phyloP scores from a whole-genome alignment of 192 early-diverging fungal genomes.

The Anaeromyces robustus region DNA sequence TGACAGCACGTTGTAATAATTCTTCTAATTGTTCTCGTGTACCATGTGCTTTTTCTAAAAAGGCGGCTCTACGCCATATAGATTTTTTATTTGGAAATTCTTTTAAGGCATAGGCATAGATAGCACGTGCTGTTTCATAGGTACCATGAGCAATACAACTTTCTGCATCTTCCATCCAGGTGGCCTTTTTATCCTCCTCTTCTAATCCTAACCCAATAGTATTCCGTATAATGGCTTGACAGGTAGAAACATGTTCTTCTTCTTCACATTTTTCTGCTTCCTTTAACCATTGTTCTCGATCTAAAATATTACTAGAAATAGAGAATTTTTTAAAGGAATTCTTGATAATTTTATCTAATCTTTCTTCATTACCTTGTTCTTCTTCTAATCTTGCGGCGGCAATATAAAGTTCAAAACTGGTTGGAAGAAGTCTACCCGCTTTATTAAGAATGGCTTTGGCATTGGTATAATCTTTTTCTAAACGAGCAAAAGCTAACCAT shows the following conservation, averaged over 20 bases:
- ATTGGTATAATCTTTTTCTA: constrained; percentile 69
- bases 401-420: constrained; percentile 89
- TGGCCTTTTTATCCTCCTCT: constrained; percentile 50
- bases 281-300: constrained; percentile 75
- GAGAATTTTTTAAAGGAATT: constrained; percentile 54
- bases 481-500: constrained; percentile 86
- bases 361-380: constrained; percentile 48
- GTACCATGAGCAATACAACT: constrained; percentile 37
- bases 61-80: constrained; percentile 74
- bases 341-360: constrained; percentile 50
- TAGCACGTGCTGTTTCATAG: constrained; percentile 66
- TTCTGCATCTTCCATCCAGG: constrained; percentile 87
- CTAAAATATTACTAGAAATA: constrained; percentile 45
- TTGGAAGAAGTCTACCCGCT: constrained; percentile 66
- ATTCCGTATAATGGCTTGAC: constrained; percentile 67
- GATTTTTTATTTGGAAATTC: constrained; percentile 59
- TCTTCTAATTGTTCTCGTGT: constrained; percentile 54
- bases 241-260: constrained; percentile 58
- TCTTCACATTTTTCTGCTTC: constrained; percentile 70
- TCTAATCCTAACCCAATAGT: constrained; percentile 66
- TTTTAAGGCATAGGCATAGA: constrained; percentile 67
- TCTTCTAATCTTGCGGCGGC: constrained; percentile 84
- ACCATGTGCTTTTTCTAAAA: constrained; percentile 73
- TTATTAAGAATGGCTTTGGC: constrained; percentile 83
- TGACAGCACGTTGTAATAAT: constrained; percentile 69